phyloP scores from a whole-genome alignment of 202 grass and related monocot species.

The Brachypodium distachyon region DNA sequence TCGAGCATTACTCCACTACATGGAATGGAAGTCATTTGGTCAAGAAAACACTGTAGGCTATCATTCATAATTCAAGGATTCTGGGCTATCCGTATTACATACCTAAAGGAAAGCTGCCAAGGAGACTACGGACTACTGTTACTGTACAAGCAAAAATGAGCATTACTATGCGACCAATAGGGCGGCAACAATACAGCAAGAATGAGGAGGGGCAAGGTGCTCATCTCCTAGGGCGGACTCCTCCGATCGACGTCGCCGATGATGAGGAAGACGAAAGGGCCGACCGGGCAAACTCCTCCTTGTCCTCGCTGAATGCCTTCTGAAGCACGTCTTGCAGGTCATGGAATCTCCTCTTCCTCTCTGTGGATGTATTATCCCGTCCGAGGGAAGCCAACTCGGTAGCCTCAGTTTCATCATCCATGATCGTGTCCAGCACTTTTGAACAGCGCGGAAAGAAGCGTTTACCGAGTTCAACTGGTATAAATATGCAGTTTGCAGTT shows the following conservation, averaged over 20 bases:
- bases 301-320: slow-evolving; percentile 77
- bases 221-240: slow-evolving; percentile 41
- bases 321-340: slow-evolving; percentile 60
- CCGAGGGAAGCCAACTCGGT: slow-evolving; percentile 13
- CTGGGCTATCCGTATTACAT: not conserved
- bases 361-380: slow-evolving; percentile 34
- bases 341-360: slow-evolving; percentile 51
- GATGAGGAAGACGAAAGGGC: slow-evolving; percentile 38
- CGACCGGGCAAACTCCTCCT: slow-evolving; percentile 41
- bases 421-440: slow-evolving; percentile 47
- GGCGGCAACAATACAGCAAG: not conserved
- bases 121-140: not conserved
- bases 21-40: not conserved
- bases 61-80: not conserved
- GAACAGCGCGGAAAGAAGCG: slow-evolving; percentile 85
- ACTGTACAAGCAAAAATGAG: slow-evolving; percentile 18
- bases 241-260: slow-evolving; percentile 14
- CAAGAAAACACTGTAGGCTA: not conserved
- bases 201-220: not conserved
- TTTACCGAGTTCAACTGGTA: slow-evolving; percentile 78
- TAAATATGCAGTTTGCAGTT: slow-evolving; percentile 1
- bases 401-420: slow-evolving; percentile 74
- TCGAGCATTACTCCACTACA: too few relatives aligned
- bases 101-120: not conserved
- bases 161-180: not conserved